A percentile compares a stretch with the other conserved stretches of the same genome.
Evolutionary conservation across 345 rosid species (phyloP).

Genomic region (Fremontodendron californicum): DNA sequence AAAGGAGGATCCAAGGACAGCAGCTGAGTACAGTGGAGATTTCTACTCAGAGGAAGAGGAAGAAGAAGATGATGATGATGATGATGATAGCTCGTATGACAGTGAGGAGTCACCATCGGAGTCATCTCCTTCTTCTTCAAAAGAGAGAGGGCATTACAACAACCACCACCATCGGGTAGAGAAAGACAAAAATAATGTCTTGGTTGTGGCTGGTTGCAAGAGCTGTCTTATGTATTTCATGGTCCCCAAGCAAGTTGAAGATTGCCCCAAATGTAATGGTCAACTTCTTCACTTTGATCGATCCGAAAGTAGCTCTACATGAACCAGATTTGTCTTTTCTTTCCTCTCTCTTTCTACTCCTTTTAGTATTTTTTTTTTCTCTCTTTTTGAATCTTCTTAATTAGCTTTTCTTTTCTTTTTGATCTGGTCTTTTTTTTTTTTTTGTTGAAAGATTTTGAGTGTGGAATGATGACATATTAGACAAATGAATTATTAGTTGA

Average conservation of each 20-base stretch:
- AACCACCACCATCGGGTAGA: constrained; percentile 11
- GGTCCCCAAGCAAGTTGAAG: constrained; percentile 75
- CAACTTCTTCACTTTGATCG: constrained; percentile 81
- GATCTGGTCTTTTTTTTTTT: not conserved
- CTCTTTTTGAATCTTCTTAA: not conserved
- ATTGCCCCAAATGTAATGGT: constrained; percentile 77
- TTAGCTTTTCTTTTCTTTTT: not conserved
- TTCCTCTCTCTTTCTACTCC: not conserved
- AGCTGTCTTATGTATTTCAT: constrained; percentile 88
- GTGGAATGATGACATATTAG: constrained; percentile 7
- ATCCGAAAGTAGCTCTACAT: constrained; percentile 41
- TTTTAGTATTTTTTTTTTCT: not conserved
- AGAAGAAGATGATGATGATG: constrained; percentile 2
- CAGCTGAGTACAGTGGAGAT: constrained; percentile 35
- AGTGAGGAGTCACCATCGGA: constrained; percentile 77
- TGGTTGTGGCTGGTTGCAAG: constrained; percentile 97
- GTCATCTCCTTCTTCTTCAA: constrained; percentile 44
- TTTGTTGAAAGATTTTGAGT: not conserved
- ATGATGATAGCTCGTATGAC: constrained; percentile 50
- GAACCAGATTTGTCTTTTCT: constrained; percentile 16
- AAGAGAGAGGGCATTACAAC: constrained; percentile 17
- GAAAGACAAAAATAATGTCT: constrained; percentile 45
- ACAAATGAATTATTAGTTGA: not conserved
- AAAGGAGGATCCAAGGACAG: constrained; percentile 58
- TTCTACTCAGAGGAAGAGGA: constrained; percentile 47